Conservation (phyloP, 805 yeast species). For the Wickerhamomyces rabaulensis region DNA sequence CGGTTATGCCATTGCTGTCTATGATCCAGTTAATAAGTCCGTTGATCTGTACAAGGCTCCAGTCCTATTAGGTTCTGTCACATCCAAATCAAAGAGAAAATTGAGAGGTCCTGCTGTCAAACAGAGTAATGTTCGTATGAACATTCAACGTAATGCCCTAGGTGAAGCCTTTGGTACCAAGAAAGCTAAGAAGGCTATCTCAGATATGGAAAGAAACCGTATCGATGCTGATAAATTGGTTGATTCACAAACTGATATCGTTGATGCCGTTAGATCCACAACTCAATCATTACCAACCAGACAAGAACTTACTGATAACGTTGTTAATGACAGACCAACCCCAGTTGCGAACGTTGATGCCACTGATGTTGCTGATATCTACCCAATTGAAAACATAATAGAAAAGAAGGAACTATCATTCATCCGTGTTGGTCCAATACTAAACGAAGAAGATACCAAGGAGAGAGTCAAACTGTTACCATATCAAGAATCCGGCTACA, state of each 20-base stretch:
- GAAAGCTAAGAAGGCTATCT: constrained; percentile 87
- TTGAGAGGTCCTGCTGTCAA: constrained; percentile 60
- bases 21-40: constrained; percentile 59
- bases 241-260: constrained; percentile 71
- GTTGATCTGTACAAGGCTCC: constrained; percentile 65
- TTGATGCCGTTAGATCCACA: constrained; percentile 67
- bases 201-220: constrained; percentile 73
- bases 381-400: constrained; percentile 68
- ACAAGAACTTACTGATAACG: constrained; percentile 50
- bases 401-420: constrained; percentile 57
- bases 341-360: constrained; percentile 77
- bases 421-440: constrained; percentile 58
- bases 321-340: constrained; percentile 72
- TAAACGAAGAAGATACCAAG: constrained; percentile 48
- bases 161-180: constrained; percentile 98
- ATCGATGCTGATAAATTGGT: constrained; percentile 81
- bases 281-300: constrained; percentile 73
- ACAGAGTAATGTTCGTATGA: constrained; percentile 43
- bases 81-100: constrained; percentile 53
- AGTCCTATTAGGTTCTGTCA: constrained; percentile 54
- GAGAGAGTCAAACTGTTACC: constrained; percentile 59
- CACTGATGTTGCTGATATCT: constrained; percentile 76
- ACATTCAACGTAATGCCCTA: constrained; percentile 69
- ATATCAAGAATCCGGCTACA: constrained; percentile 48
- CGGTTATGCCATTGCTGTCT: constrained; percentile 70